A percentile compares a stretch with the other conserved stretches of the same genome.
Evolutionary conservation across 306 rosid genomes (phyloP).

Genomic region (Lathyrus tuberosus): DNA sequence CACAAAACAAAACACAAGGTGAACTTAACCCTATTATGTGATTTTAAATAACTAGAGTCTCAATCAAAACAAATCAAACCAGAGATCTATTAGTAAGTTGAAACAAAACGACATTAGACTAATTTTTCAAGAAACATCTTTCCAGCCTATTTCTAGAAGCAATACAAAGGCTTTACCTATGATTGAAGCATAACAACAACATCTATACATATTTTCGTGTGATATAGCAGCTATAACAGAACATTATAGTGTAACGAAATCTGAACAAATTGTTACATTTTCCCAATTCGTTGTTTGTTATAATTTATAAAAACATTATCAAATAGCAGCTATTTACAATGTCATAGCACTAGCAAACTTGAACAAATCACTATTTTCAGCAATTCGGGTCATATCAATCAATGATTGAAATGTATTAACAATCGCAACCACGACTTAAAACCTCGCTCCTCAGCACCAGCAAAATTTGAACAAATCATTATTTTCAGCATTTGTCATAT

Average conservation of each 20-base stretch:
- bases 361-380: neutral
- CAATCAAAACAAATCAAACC: neutral
- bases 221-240: neutral
- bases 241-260: neutral
- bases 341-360: neutral
- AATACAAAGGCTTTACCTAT: neutral
- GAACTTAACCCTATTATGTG: neutral
- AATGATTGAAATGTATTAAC: no score
- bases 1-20: no score
- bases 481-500: neutral
- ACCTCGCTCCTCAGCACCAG: neutral
- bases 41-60: neutral
- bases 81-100: neutral
- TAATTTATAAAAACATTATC: neutral
- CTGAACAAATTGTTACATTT: neutral
- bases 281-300: neutral
- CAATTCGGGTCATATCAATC: neutral
- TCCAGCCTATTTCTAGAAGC: neutral
- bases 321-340: no score
- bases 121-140: slow-evolving; percentile 23
- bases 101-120: neutral
- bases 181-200: neutral
- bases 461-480: neutral
- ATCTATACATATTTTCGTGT: neutral
- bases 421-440: neutral